Evolutionary conservation across 441 rosid genomes (phyloP).

Genomic region (Croton laevigatus): DNA sequence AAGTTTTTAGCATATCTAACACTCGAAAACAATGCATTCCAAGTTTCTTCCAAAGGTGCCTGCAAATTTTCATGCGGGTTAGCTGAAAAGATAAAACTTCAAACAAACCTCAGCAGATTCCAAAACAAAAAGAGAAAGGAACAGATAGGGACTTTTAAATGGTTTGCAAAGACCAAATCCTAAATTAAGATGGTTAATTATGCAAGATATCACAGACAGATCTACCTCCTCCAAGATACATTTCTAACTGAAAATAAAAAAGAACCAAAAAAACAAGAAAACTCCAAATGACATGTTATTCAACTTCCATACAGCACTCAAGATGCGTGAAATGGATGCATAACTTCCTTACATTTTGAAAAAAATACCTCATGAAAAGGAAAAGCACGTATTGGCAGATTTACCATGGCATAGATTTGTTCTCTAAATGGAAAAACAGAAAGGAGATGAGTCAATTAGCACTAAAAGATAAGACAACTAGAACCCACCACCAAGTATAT

Average conservation of each 20-base stretch:
- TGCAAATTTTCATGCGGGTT: slow-evolving; percentile 26
- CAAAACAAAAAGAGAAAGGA: not conserved
- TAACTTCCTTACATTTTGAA: too few species aligned
- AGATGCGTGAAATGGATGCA: too few species aligned
- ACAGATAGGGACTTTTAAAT: not conserved
- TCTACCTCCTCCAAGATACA: not conserved
- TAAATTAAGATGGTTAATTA: not conserved
- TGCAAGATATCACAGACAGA: not conserved
- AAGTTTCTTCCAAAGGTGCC: slow-evolving; percentile 87
- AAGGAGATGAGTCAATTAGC: not conserved
- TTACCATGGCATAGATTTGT: not conserved
- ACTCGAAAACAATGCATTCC: slow-evolving; percentile 80
- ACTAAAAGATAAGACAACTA: not conserved
- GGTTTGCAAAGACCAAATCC: not conserved
- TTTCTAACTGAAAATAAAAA: not conserved
- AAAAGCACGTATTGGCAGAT: not conserved
- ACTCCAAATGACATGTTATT: not conserved
- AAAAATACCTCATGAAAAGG: not conserved
- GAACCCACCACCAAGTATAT: not conserved
- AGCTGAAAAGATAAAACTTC: slow-evolving; percentile 5
- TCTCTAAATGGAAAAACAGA: not conserved
- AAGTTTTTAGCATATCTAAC: slow-evolving; percentile 69
- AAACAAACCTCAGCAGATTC: not conserved
- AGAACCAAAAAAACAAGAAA: not conserved
- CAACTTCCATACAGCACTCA: not conserved